Evolutionary conservation across 768 basidiomycete species (phyloP), one percentile per base, ranked within the genome.

Genomic region (Bullera alba): DNA sequence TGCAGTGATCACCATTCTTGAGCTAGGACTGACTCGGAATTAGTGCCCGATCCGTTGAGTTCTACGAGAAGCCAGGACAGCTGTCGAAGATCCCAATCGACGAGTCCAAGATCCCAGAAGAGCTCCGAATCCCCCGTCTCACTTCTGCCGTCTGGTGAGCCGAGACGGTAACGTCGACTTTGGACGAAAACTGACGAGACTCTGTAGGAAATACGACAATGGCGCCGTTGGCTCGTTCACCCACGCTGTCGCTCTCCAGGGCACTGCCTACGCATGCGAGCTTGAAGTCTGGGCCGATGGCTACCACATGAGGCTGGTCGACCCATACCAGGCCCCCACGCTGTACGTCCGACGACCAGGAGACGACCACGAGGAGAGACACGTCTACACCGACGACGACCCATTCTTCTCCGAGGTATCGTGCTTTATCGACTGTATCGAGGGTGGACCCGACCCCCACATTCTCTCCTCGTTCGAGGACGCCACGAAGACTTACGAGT

Each of bases 281-380:
- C 77, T 96, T 35, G 91, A 93, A 69, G 83, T 93, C 35, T 88
- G 84, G 74, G 88, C 88, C 36, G 93, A 97, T 70, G 93, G 93
- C 6, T 95, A 89, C 75, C 81, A 67, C 56, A 67, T 71, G 54
- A 53, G 70, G 44, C 65, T 76, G 14, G 74, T 76, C 19, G 87
- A 97, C 74, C 92, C 93, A 16, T 97, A 97, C 75, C 87, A 92
- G 49, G 81, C 85, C 61, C 93, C 93, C 5, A 78, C 86, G 5
- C 81, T 97, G 28, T 84, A 85, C 68, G 78, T 96, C 57, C 87
- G 50, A 46, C 58, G 70, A 50, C 62, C 69, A 6, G 62, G 67
- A 67, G 69, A 70, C 42, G 71, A 73, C 49, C 70, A 73, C 69
- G 72, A 72, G 54, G 71, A 73, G 54, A 55, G 67, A 41, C 66